Evolutionary conservation across 1,284 basidiomycete species (phyloP), one percentile per base, ranked within the genome.

Genomic region (Thelephora terrestris): DNA sequence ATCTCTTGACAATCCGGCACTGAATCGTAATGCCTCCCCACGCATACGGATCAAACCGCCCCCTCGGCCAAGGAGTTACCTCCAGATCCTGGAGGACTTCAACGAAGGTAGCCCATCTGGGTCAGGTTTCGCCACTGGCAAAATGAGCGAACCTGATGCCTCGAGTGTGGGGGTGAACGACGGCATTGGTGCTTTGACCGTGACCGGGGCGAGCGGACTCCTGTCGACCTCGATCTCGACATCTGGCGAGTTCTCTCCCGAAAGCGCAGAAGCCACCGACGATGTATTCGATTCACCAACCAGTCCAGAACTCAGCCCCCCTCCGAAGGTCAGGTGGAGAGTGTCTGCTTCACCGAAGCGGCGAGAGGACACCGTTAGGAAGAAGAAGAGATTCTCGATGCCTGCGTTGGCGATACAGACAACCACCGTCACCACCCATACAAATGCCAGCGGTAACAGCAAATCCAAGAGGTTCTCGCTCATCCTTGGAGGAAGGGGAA

Each of bases 381-480:
- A 75, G 56, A 70, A 70, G 56, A 84, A 86, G 59, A 72, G 85
- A 29, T 85, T 85, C 57, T 87, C 85, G 40, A 55, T 83, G 50
- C 84, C 85, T 47, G 82, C 82, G 10, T 69, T 88, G 35, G 83
- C 80, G 34, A 54, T 88, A 59, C 83, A 87, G 55, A 78, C 79
- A 34, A 78, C 77, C 29, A 76, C 74, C n/a, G 84, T 88, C 7
- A 82, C 79, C 40, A 73, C 81, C 20, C 71, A 76, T 14, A 74
- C 76, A 45, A 67, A 58, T 45, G 48, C 59, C 18, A 58, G 60
- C 17, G 64, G 63, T n/a, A 67, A 68, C 54, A 63, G 68, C 25
- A 57, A 61, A 50, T 55, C 65, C 48, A 76, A 73, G 55, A 63
- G 79, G 52, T 78, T 78, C 53, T 83, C 80, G 35, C 67, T 81